Base-by-base conservation (phyloP, 208 protist genomes). In the Leishmania mexicana region DNA sequence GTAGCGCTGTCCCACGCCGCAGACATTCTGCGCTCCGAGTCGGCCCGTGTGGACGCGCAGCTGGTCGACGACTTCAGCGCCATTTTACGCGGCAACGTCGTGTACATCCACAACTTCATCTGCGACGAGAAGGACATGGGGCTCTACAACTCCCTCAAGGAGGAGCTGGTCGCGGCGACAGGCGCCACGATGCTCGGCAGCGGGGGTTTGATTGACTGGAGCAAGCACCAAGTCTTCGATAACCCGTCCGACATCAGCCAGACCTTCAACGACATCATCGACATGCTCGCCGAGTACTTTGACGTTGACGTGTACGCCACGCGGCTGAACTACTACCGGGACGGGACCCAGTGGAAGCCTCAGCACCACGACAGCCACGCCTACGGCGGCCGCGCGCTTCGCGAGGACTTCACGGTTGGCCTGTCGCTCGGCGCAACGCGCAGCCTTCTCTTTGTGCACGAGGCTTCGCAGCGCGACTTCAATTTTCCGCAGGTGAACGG, bases 291-390 rank as follows among this genome's bases (percentile, higher is more conserved):
- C 24, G 94, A 95, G 81, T 96, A 97, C 86, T 98, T 98, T 79
- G 95, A 98, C 79, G 75, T 97, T 2, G 95, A 98, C 35, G 90
- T 97, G 62, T 98, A 97, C 88, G 95, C 95, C 24, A 96, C 94
- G 15, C 87, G 96, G 38, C 88, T 98, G 57, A 98, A 98, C 79
- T 98, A 97, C 83, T 98, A 98, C 85, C 90, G 92, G 10, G 93
- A 98, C 76, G 94, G 94, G 1, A 90, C 89, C 0, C 93, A 97
- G 78, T 98, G 96, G 96, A 98, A 98, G 86, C 96, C 96, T 57
- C 96, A 97, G 86, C 96, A 98, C 79, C 94, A 98, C 80, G 96
- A 98, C 90, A 97, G 93, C 81, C 96, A 98, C 87, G 95, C 96
- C 19, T 98, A 98, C 81, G 95, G 89, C 67, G 93, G 88, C 1